Conservation (phyloP, 768 basidiomycete species). For the Cantharellus anzutake region DNA sequence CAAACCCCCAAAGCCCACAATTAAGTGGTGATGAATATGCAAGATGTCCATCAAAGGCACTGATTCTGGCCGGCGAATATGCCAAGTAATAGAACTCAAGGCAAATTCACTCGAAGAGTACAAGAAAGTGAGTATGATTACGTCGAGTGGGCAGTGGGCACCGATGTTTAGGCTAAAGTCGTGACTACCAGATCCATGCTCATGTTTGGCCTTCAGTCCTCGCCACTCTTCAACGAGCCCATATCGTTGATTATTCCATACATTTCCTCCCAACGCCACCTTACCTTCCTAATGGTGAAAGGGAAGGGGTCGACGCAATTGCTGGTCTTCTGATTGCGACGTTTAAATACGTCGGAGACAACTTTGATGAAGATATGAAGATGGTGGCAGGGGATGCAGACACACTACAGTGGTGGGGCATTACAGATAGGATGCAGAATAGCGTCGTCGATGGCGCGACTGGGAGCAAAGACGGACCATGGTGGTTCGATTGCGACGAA, state of each 20-base stretch:
- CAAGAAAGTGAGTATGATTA: conserved; percentile 15
- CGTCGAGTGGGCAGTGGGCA: neutral
- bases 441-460: conserved; percentile 49
- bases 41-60: neutral
- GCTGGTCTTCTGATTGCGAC: conserved; percentile 45
- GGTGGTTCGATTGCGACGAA: conserved; percentile 49
- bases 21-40: no score
- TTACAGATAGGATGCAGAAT: conserved; percentile 64
- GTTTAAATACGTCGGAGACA: conserved; percentile 51
- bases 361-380: conserved; percentile 50
- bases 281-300: conserved; percentile 21
- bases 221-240: conserved; percentile 35
- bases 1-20: no score
- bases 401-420: conserved; percentile 59
- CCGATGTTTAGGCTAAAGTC: conserved; percentile 32
- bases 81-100: conserved; percentile 51
- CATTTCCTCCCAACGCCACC: conserved; percentile 32
- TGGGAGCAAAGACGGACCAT: conserved; percentile 45
- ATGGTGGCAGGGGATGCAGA: conserved; percentile 41
- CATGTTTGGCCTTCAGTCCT: conserved; percentile 55
- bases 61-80: conserved; percentile 27
- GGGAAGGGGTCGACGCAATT: neutral
- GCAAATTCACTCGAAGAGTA: conserved; percentile 20
- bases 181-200: conserved; percentile 31
- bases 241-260: conserved; percentile 63